Evolutionary conservation across 164 flowering plant genomes (phyloP).

Genomic region (Stephania yunnanensis): DNA sequence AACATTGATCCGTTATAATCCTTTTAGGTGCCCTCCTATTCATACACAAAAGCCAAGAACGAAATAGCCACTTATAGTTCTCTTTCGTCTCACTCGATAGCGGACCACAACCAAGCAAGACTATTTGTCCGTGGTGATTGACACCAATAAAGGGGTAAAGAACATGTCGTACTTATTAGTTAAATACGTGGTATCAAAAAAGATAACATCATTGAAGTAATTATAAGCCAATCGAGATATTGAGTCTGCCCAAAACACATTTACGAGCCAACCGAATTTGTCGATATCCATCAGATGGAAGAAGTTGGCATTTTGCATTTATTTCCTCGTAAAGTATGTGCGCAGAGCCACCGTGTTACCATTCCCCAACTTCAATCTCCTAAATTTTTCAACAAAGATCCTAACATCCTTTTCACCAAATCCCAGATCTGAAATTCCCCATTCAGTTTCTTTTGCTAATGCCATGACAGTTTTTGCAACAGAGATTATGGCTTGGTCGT

Average conservation of each 20-base stretch:
- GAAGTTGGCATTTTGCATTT: constrained; percentile 48
- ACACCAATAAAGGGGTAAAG: constrained; percentile 51
- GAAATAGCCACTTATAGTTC: constrained; percentile 56
- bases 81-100: constrained; percentile 45
- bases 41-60: constrained; percentile 48
- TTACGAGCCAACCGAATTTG: constrained; percentile 47
- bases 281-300: constrained; percentile 52
- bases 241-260: constrained; percentile 67
- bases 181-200: constrained; percentile 19
- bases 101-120: constrained; percentile 62
- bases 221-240: constrained; percentile 50
- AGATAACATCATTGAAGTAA: constrained; percentile 52
- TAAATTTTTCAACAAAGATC: background rate
- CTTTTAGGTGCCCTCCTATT: constrained; percentile 42
- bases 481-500: too few relatives aligned
- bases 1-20: constrained; percentile 49
- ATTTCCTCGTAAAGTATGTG: constrained; percentile 14
- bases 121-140: constrained; percentile 60
- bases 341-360: constrained; percentile 1
- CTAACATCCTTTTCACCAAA: too few relatives aligned
- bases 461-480: too few relatives aligned
- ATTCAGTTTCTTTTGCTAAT: too few relatives aligned
- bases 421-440: too few relatives aligned
- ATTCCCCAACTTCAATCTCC: constrained; percentile 36
- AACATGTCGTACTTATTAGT: constrained; percentile 16